Evolutionary conservation across 768 basidiomycete species (phyloP), one percentile per base, ranked within the genome.

Genomic region (Rhodocollybia butyracea): DNA sequence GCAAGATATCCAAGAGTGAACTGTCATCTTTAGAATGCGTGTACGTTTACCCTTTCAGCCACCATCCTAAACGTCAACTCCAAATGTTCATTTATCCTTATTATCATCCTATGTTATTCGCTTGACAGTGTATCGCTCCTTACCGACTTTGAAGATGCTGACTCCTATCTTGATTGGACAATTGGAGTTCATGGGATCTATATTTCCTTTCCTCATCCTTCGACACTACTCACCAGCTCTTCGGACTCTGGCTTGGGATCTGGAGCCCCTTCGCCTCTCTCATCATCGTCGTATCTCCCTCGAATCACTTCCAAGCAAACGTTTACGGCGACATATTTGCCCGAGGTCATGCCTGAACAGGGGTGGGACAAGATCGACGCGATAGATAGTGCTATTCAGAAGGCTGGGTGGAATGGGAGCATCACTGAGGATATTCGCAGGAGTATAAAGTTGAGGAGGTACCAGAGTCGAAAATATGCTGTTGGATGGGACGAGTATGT

Each of bases 311-410:
- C 76, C 58, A 84, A 76, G 65, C 82, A 82, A 59, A 75, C 79
- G 1, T 85, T 95, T 62, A 81, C 85, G 11, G 94, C 95, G 7
- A 94, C 92, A 0, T 99, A 95, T 71, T 80, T 99, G 11, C 97
- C 97, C 4, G 87, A 98, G 53, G 89, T 99, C 57, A 88, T 91
- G 40, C 82, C 87, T 0, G 91, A 93, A 34, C 96, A 98, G 70
- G 94, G 92, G 6, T 99, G 97, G 97, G 83, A 86, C 58, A 89
- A 89, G 79, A 74, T 88, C 56, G 90, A 97, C 69, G 88, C 96
- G 6, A 73, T 99, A 36, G 87, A 95, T 62, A 93, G 87, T 62
- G 93, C 94, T 27, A 93, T 98, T 60, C 82, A 84, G 59, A 99
- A 99, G 72, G 91, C 95, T 3, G 97, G 94, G 3, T 98, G 89